Conservation (phyloP, 2,329 filamentous ascomycete genomes). For the Penicillium sp. region DNA sequence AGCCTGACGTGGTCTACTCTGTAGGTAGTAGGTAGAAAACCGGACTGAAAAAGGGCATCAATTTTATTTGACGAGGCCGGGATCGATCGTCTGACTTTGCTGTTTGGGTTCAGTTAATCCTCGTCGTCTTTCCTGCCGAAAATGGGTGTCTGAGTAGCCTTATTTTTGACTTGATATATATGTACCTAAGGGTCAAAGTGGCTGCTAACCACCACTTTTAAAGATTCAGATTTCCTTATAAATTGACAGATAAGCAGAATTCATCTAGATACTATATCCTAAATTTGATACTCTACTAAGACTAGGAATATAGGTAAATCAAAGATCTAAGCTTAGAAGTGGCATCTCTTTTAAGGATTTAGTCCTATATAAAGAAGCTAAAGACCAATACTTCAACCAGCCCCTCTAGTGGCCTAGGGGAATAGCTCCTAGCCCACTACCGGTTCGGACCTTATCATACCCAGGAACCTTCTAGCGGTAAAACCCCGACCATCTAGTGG, state of each 20-base stretch:
- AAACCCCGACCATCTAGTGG: too few relatives aligned
- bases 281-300: not conserved
- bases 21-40: not conserved
- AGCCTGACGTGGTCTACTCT: not conserved
- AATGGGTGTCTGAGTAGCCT: not conserved
- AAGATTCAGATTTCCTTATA: accelerated
- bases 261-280: accelerated
- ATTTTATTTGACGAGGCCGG: not conserved
- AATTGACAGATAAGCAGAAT: not conserved
- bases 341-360: not conserved
- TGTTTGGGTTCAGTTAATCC: not conserved
- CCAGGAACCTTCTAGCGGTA: not conserved
- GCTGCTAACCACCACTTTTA: not conserved
- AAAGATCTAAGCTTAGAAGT: not conserved
- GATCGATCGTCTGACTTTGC: not conserved
- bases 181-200: not conserved
- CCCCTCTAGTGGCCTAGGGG: not conserved
- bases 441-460: not conserved
- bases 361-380: not conserved
- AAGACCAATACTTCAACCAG: not conserved
- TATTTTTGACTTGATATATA: not conserved
- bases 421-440: not conserved
- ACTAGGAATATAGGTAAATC: not conserved
- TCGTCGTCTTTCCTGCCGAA: not conserved
- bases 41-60: not conserved